Evolutionary conservation across 768 basidiomycete genomes (phyloP), one percentile per base, ranked within the genome.

Genomic region (Leucogyrophana mollusca): DNA sequence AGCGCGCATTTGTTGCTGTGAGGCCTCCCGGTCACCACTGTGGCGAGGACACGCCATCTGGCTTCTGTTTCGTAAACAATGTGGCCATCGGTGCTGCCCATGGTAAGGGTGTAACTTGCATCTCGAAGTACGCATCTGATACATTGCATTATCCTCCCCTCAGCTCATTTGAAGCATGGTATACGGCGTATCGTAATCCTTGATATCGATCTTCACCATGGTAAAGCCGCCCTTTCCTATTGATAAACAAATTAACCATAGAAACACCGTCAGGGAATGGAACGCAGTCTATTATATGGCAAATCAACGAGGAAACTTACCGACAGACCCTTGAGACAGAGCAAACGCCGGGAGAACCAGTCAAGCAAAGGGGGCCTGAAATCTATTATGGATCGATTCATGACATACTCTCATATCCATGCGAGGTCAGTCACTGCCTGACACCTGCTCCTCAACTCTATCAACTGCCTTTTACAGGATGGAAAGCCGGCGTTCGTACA

Each of bases 31-130:
- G 95, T 2, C 94, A 96, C 71, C 94, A 97, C 56, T 95, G 94
- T 58, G 90, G 90, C 2, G 92, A 94, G 65, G 82, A 93, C 49
- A 80, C 80, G 0, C 95, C 95, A 0, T 85, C 82, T 9, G 95
- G 95, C 0, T 98, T 97, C 62, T 97, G 95, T 65, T 96, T 94
- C 55, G 78, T 96, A 23, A 97, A 97, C 54, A 99, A 98, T 57
- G 88, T 96, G 0, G 85, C 86, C 0, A 77, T 97, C 3, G 94
- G 77, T 0, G 93, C 93, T 24, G 91, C 92, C 11, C 91, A 97
- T 60, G 94, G 93, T 93, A 55, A 33, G 74, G 47, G 3, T 10
- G n/a, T n/a, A n/a, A n/a, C n/a, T n/a, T n/a, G n/a, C n/a, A n/a
- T n/a, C n/a, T n/a, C n/a, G n/a, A n/a, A n/a, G n/a, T n/a, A n/a